A percentile compares a stretch with the other conserved stretches of the same genome.
These are phyloP conservation scores for Pyrenula massariospora DNA, from an alignment of 495 filamentous ascomycete genomes.

Conservation along the genomic window DNA sequence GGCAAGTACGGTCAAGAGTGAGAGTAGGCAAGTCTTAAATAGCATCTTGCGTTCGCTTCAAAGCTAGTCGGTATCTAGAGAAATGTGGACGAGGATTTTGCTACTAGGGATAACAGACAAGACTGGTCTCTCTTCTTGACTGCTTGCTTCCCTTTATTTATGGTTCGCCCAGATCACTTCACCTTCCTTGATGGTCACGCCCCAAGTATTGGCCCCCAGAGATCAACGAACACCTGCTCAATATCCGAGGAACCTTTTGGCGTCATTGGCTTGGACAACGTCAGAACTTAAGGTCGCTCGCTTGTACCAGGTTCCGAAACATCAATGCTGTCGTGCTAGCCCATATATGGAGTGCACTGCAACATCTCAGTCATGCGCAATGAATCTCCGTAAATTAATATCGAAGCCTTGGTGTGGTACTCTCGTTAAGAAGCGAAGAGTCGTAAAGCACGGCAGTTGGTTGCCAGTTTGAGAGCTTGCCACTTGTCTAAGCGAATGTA, in stretches of 20 bases:
- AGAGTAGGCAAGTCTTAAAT: neutral
- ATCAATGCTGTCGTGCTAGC: neutral
- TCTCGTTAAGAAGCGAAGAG: neutral
- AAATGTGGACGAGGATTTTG: neutral
- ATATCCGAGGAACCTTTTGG: neutral
- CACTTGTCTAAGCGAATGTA: neutral
- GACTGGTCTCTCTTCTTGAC: neutral
- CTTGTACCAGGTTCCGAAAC: neutral
- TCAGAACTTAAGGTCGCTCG: neutral
- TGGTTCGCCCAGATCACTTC: neutral
- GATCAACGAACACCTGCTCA: neutral
- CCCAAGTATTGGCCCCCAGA: neutral
- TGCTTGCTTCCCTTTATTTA: neutral
- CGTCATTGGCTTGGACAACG: neutral
- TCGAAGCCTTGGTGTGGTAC: neutral
- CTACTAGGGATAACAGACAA: neutral
- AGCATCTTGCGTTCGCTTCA: neutral
- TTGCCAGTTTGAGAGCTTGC: neutral
- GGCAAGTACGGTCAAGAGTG: neutral
- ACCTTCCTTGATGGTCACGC: neutral
- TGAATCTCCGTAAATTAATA: neutral
- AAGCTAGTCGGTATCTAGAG: neutral
- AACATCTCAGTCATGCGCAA: neutral
- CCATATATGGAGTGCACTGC: neutral
- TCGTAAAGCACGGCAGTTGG: neutral